Evolutionary conservation across 2,329 filamentous ascomycete genomes (phyloP), one percentile per base, ranked within the genome.

Genomic region (Aspergillus calidoustus): DNA sequence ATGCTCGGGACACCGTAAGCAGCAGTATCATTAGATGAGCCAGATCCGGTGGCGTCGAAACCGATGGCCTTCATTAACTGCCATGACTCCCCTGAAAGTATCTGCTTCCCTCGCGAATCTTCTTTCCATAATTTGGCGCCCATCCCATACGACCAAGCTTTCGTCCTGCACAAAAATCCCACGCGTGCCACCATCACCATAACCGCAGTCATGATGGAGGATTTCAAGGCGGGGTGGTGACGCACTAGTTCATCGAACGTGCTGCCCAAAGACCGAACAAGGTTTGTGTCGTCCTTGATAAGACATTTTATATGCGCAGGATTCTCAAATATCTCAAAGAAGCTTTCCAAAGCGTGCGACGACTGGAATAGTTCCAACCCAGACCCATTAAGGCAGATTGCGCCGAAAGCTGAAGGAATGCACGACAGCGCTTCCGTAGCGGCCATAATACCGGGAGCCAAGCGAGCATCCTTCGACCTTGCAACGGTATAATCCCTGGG

Each of bases 251-350:
- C 95, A 75, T 99, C 95, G 71, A 99, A 97, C 46, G 89, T 91
- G 28, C 86, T 86, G 11, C 95, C 95, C 54, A 99, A 85, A 44
- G 87, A 86, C 31, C 85, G 86, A 9, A 93, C 86, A 61, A 96
- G 83, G 41, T 89, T 87, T 5, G 85, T 81, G 66, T 97, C 94
- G 43, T 83, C 82, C 64, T 91, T 88, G 22, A 59, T 59, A 84
- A 99, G 88, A 65, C 89, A 90, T 69, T 91, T 91, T 61, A 99
- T 88, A 77, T 99, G 96, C 17, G 88, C 85, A 2, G 93, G 89
- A 67, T 92, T 98, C 76, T 97, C 92, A 67, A 99, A 99, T n/a
- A 98, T 92, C 74, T 97, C 92, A 66, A 99, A 90, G 74, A 93
- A 98, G 68, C 88, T 91, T 60, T 93, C 89, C 49, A 99, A 83